Evolutionary conservation across 805 yeast genomes (phyloP).

Genomic region (Kodamaea leandrae): DNA sequence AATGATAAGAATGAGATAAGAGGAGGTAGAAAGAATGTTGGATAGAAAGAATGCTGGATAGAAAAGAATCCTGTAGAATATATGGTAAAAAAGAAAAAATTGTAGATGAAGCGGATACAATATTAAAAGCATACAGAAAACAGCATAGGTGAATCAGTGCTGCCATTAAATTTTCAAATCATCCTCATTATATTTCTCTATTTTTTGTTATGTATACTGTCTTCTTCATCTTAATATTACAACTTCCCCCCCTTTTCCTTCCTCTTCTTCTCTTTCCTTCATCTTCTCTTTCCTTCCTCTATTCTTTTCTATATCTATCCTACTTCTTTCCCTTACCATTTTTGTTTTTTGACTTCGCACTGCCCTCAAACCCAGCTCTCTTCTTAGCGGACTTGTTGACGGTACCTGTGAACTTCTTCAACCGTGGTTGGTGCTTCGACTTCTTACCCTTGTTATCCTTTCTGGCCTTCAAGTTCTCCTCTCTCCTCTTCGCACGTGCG

Average conservation of each 20-base stretch:
- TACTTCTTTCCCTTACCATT: conserved; percentile 4
- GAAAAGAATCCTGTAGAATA: too few species aligned
- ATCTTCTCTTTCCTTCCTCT: neutral
- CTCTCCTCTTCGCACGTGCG: conserved; percentile 82
- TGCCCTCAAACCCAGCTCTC: conserved; percentile 93
- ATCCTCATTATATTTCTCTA: too few species aligned
- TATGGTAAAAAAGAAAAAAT: too few species aligned
- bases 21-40: too few species aligned
- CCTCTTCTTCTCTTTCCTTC: neutral
- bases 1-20: too few species aligned
- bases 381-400: conserved; percentile 47
- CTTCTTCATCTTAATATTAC: neutral
- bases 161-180: too few species aligned
- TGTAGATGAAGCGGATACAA: too few species aligned
- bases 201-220: too few species aligned
- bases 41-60: too few species aligned
- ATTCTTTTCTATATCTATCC: neutral
- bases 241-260: neutral
- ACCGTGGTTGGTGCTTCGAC: conserved; percentile 68
- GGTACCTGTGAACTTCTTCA: conserved; percentile 60
- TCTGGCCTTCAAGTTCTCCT: conserved; percentile 83
- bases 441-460: conserved; percentile 81
- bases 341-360: conserved; percentile 41
- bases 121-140: too few species aligned
- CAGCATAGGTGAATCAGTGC: too few species aligned